Conservation (phyloP, 2,329 filamentous ascomycete species). For the Neonectria ditissima region DNA sequence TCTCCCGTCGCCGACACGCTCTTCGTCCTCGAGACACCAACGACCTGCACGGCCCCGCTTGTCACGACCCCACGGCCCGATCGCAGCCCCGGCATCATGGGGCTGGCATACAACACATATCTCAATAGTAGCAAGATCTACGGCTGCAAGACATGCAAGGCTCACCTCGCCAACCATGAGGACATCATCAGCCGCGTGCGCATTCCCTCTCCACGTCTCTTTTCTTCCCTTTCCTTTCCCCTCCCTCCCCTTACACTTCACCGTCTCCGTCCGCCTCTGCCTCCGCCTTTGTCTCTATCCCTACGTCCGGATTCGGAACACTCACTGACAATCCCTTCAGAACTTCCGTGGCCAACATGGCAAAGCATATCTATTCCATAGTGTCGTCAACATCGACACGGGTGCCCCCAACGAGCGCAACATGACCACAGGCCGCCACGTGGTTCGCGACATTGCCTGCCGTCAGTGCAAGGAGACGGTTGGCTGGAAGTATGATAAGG, state of each 20-base stretch:
- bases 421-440: slow-evolving; percentile 96
- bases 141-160: slow-evolving; percentile 94
- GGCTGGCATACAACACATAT: slow-evolving; percentile 91
- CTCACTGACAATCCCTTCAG: slow-evolving; percentile 58
- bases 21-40: background rate
- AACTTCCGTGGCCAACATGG: slow-evolving; percentile 99
- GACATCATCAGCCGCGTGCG: slow-evolving; percentile 94
- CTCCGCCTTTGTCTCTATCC: slow-evolving; percentile 3
- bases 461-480: slow-evolving; percentile 92
- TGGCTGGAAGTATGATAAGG: slow-evolving; percentile 99
- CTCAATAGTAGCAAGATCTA: slow-evolving; percentile 89
- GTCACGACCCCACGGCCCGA: slow-evolving; percentile 7
- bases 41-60: background rate
- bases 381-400: slow-evolving; percentile 88
- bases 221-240: slow-evolving; percentile 25
- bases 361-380: slow-evolving; percentile 96
- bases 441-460: slow-evolving; percentile 94
- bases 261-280: background rate
- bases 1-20: background rate
- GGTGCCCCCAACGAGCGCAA: slow-evolving; percentile 91
- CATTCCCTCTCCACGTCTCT: slow-evolving; percentile 1
- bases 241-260: slow-evolving; percentile 6
- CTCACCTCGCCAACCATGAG: slow-evolving; percentile 93
- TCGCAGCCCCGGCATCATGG: slow-evolving; percentile 67
- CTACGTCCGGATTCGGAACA: background rate